Evolutionary conservation across 371 early-diverging fungal genomes (phyloP).

Genomic region (Rhizopus arrhizus): DNA sequence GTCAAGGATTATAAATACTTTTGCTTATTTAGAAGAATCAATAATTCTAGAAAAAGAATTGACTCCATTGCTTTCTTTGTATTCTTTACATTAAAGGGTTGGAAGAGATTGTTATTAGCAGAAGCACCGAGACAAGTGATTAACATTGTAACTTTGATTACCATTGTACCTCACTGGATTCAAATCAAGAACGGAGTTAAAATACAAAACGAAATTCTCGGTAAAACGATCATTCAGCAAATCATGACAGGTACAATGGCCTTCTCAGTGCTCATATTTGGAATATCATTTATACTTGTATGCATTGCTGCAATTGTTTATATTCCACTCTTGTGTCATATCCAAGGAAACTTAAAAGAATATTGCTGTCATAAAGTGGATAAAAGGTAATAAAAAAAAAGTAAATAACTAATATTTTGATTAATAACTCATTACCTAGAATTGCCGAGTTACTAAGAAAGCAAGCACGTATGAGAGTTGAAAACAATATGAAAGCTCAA

Average conservation of each 20-base stretch:
- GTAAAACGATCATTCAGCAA: slow-evolving; percentile 29
- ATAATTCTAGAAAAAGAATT: slow-evolving; percentile 61
- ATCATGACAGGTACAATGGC: slow-evolving; percentile 50
- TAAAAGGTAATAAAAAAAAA: slow-evolving; percentile 9
- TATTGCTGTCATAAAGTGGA: slow-evolving; percentile 91
- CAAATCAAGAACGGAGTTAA: slow-evolving; percentile 28
- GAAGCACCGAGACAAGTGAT: slow-evolving; percentile 86
- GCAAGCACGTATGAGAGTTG: slow-evolving; percentile 33
- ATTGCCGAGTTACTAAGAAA: slow-evolving; percentile 36
- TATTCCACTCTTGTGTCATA: slow-evolving; percentile 78
- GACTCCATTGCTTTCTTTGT: slow-evolving; percentile 85
- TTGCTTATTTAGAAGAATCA: slow-evolving; percentile 82
- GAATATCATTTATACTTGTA: slow-evolving; percentile 59
- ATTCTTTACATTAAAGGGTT: slow-evolving; percentile 85
- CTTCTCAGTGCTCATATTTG: slow-evolving; percentile 41
- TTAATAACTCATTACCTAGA: slow-evolving; percentile 11
- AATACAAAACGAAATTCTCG: slow-evolving; percentile 39
- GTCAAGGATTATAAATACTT: slow-evolving; percentile 73
- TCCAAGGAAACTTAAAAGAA: slow-evolving; percentile 89
- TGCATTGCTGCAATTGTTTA: slow-evolving; percentile 73
- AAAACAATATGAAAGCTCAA: slow-evolving; percentile 13
- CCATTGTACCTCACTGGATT: slow-evolving; percentile 42
- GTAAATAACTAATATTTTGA: background rate
- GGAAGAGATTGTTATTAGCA: slow-evolving; percentile 87
- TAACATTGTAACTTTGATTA: slow-evolving; percentile 42